Evolutionary conservation across 1,139 yeast genomes (phyloP), one percentile per base, ranked within the genome.

Genomic region (Candida frijolesensis): DNA sequence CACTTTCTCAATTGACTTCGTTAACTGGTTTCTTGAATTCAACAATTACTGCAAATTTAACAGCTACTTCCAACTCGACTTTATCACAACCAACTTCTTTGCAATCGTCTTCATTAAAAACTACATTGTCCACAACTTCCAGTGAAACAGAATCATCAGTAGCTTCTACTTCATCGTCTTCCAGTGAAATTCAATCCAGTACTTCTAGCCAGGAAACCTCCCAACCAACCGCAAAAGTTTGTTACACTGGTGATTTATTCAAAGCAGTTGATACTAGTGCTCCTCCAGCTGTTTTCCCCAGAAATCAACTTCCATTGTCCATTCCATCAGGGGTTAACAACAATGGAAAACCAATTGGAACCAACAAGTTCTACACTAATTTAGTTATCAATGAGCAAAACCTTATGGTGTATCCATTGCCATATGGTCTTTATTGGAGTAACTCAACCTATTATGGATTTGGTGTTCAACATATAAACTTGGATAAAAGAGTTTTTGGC

Each of bases 331-430:
- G 83, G 42, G 83, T 80, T 41, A 68, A 70, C 52, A 73, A 72
- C 56, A 64, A 68, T 50, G 76, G 67, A 14, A 49, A 30, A 18
- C 89, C 96, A 6, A 76, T 84, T 44, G 83, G 83, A 56, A 90
- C 97, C 16, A 91, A 91, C 70, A 89, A 90, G 64, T 91, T 89
- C 66, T 90, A 87, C 64, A 86, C 89, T 9, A 91, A 91, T 67
- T 70, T 90, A 63, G 70, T 89, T 53, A 78, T 91, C 22, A 94
- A 78, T 1, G 70, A 71, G 40, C 94, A 88, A 62, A 78, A 80
- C 10, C 69, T 80, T 49, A 86, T 74, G 59, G 80, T 85, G 4
- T 89, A 89, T 85, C 82, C 96, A 1, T 91, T 86, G 60, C 97
- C 97, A 1, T 90, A 89, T 62, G 84, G 90, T 1, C 67, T 90